Conservation (phyloP, 768 basidiomycete genomes). For the Lactarius sanguifluus region DNA sequence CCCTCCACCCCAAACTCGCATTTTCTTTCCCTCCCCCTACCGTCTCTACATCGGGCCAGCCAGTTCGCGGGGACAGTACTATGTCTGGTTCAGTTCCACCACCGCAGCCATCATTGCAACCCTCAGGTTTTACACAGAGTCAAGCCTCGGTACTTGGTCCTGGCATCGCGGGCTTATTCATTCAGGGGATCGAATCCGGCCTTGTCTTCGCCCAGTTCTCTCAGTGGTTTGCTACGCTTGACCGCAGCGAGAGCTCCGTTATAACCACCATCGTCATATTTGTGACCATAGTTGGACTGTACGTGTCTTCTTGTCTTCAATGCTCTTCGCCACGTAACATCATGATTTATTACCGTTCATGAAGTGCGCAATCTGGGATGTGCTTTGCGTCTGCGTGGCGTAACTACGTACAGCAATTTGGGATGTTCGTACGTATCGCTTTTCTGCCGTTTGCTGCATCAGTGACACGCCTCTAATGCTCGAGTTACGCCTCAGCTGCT, state of each 20-base stretch:
- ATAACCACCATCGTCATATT: too few relatives aligned
- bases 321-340: not conserved
- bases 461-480: not conserved
- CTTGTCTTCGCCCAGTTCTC: too few relatives aligned
- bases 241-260: too few relatives aligned
- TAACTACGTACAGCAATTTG: constrained; percentile 7
- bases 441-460: not conserved
- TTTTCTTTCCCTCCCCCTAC: not conserved
- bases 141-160: constrained; percentile 5
- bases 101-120: not conserved
- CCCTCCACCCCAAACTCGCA: not conserved
- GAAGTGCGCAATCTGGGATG: constrained; percentile 17
- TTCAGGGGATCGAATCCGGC: too few relatives aligned
- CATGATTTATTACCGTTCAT: not conserved
- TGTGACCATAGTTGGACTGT: too few relatives aligned
- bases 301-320: too few relatives aligned
- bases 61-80: not conserved
- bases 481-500: not conserved
- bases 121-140: not conserved
- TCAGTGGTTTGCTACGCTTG: too few relatives aligned
- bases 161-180: constrained; percentile 5
- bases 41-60: not conserved
- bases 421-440: not conserved
- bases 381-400: constrained; percentile 1
- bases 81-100: not conserved